Evolutionary conservation across 371 early-diverging fungal species (phyloP).

Genomic region (Mortierella sp.): DNA sequence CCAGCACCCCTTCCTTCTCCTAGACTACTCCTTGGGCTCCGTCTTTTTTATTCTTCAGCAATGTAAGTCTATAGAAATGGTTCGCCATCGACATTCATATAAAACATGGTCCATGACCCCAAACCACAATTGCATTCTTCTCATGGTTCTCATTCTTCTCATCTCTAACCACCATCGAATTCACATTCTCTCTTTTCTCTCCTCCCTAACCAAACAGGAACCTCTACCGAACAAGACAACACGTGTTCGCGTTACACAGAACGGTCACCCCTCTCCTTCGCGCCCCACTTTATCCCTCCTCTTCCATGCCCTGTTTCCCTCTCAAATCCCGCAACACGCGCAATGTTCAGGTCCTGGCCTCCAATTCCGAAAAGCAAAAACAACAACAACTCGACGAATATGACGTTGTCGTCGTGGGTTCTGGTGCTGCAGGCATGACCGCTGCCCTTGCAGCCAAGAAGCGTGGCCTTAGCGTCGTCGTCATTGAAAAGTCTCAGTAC

Average conservation of each 20-base stretch:
- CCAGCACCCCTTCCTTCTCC: no score
- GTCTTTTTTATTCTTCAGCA: no score
- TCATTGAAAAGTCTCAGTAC: conserved; percentile 95
- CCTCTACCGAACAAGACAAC: no score
- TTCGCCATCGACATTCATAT: no score
- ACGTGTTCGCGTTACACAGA: neutral
- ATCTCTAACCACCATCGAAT: no score
- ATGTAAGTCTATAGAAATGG: no score
- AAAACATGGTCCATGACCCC: no score
- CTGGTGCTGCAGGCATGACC: conserved; percentile 94
- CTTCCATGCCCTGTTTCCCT: neutral
- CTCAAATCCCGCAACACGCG: neutral
- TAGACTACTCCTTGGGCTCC: no score
- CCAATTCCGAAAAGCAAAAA: neutral
- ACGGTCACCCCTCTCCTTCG: neutral
- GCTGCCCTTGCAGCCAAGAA: conserved; percentile 96
- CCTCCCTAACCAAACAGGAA: no score
- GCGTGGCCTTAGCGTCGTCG: conserved; percentile 90
- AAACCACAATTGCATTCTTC: no score
- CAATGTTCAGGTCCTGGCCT: neutral
- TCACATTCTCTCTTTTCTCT: no score
- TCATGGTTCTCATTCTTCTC: no score
- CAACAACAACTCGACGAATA: conserved; percentile 81
- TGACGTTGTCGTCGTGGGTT: conserved; percentile 97
- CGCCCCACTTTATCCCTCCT: neutral